Conservation (phyloP, 192 early-diverging fungal species). For the Coemansia sp. region DNA sequence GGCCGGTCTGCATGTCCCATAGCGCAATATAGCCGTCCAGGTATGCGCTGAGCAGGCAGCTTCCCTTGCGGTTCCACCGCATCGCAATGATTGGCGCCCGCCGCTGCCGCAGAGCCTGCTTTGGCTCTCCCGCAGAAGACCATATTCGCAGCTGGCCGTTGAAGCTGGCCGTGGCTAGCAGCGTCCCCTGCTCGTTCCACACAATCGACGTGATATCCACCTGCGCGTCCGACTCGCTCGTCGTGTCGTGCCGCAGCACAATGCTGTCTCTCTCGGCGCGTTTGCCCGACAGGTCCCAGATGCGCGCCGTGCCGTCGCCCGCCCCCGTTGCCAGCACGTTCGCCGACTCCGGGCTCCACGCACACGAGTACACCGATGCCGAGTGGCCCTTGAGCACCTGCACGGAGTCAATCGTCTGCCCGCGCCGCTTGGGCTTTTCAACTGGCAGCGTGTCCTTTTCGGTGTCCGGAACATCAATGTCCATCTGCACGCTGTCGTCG, state of each 20-base stretch:
- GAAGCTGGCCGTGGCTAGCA: constrained; percentile 83
- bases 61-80: constrained; percentile 82
- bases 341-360: constrained; percentile 74
- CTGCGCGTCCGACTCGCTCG: constrained; percentile 49
- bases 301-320: constrained; percentile 79
- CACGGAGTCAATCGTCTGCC: constrained; percentile 41
- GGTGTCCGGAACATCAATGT: constrained; percentile 44
- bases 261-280: constrained; percentile 45
- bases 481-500: constrained; percentile 20
- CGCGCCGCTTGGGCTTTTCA: background rate
- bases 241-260: constrained; percentile 55
- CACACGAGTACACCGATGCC: constrained; percentile 69
- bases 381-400: constrained; percentile 65
- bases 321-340: constrained; percentile 67
- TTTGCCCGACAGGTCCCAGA: constrained; percentile 75
- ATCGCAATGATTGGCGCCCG: constrained; percentile 78
- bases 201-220: constrained; percentile 80
- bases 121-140: constrained; percentile 64
- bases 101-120: constrained; percentile 64
- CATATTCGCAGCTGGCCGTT: constrained; percentile 85
- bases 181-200: constrained; percentile 78
- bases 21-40: constrained; percentile 78
- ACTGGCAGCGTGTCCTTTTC: constrained; percentile 15
- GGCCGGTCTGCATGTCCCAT: constrained; percentile 79
- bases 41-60: constrained; percentile 69